Conservation (phyloP, 257 asterid species). For the Solanum sitiens region DNA sequence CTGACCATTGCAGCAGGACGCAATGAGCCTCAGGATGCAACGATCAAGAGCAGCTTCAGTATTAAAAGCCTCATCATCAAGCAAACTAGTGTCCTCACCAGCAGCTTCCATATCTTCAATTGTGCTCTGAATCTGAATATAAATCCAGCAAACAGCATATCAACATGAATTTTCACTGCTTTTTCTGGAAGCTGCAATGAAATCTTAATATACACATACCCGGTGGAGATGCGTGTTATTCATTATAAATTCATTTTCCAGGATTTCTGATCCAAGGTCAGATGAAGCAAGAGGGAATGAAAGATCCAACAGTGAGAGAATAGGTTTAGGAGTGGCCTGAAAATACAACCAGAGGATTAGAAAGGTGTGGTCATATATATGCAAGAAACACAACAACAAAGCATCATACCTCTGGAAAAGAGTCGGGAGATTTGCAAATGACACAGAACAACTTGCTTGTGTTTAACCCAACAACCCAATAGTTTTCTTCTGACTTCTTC, state of each 20-base stretch:
- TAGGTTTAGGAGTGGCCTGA: slow-evolving; percentile 86
- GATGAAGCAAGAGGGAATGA: slow-evolving; percentile 91
- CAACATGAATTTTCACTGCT: not conserved
- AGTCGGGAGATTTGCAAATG: slow-evolving; percentile 82
- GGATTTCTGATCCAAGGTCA: slow-evolving; percentile 88
- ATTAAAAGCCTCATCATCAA: slow-evolving; percentile 82
- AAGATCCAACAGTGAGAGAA: slow-evolving; percentile 73
- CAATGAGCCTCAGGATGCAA: slow-evolving; percentile 93
- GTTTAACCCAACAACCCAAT: slow-evolving; percentile 85
- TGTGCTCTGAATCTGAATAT: slow-evolving; percentile 53
- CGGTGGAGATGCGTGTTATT: slow-evolving; percentile 57
- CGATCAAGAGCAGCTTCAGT: slow-evolving; percentile 70
- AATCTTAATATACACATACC: slow-evolving; percentile 27
- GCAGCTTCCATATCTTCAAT: slow-evolving; percentile 57
- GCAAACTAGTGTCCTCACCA: slow-evolving; percentile 52
- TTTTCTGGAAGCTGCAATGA: not conserved
- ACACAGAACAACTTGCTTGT: slow-evolving; percentile 72
- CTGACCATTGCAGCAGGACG: slow-evolving; percentile 84
- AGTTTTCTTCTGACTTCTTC: slow-evolving; percentile 64
- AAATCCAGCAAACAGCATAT: not conserved
- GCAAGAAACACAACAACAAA: not conserved
- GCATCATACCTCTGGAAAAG: slow-evolving; percentile 70
- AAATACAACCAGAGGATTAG: slow-evolving; percentile 6
- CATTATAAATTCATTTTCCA: slow-evolving; percentile 85
- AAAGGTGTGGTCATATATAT: not conserved